Evolutionary conservation across 2,329 filamentous ascomycete genomes (phyloP), one percentile per base, ranked within the genome.

Genomic region (Colletotrichum scovillei): DNA sequence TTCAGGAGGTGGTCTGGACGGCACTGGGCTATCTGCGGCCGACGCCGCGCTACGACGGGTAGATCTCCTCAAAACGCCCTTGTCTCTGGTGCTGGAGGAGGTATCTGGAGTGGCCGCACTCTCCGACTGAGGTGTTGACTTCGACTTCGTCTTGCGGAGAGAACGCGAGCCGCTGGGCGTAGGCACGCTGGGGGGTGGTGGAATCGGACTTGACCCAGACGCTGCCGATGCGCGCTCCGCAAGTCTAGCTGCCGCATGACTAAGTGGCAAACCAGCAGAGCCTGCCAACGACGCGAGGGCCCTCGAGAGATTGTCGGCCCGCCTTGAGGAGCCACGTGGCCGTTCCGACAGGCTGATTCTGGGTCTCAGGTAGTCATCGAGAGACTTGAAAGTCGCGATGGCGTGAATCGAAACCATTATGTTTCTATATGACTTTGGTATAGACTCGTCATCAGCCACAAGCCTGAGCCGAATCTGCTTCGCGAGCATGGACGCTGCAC

Each of bases 361-460:
- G 8, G 97, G 97, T 49, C 97, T 92, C 56, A 99, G 88, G 81
- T 98, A 99, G 80, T 99, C 97, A 80, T 98, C 97, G 28, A 99
- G 86, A 0, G 96, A 94, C 82, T 98, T 98, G 86, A 99, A 98
- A 0, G 95, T 98, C 2, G 97, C 96, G 79, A 99, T 98, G 19
- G 97, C 97, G 81, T 99, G 97, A 70, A 99, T 99, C 0, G 95
- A 97, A 1, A 99, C 97, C 93, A 98, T 98, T 75, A 99, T 97
- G 77, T 96, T 98, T 26, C 94, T 91, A 80, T 97, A 98, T 0
- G 93, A 88, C 46, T 92, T 89, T 22, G 97, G 97, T 73, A 99
- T 97, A 0, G 95, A 96, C 59, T 95, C 93, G 1, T 97, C 95
- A 76, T 97, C 95, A 1, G 97, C 96, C 49, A 95, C 90, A 42